Evolutionary conservation across 371 early-diverging fungal genomes (phyloP).

Genomic region (Mucor saturninus): DNA sequence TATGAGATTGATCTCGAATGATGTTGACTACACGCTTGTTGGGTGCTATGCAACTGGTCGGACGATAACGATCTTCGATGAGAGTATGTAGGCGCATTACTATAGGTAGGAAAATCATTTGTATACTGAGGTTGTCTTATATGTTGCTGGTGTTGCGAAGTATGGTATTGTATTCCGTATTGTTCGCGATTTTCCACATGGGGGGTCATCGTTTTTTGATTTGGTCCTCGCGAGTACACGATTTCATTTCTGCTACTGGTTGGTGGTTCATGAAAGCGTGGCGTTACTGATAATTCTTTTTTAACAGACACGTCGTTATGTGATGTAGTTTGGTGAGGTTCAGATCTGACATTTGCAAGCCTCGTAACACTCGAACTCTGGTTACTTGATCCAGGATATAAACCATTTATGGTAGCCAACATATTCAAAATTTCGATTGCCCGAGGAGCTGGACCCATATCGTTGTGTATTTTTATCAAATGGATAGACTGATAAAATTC

Average conservation of each 20-base stretch:
- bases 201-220: too few relatives aligned
- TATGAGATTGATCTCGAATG: slow-evolving; percentile 12
- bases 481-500: slow-evolving; percentile 30
- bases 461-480: slow-evolving; percentile 24
- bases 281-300: too few relatives aligned
- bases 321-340: too few relatives aligned
- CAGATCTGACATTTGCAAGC: too few relatives aligned
- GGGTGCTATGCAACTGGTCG: slow-evolving; percentile 5
- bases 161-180: neutral
- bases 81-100: neutral
- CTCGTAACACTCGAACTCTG: neutral
- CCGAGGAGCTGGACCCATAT: slow-evolving; percentile 34
- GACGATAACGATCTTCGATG: slow-evolving; percentile 17
- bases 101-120: slow-evolving; percentile 1
- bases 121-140: neutral
- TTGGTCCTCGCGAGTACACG: too few relatives aligned
- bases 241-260: too few relatives aligned
- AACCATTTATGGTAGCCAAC: slow-evolving; percentile 35
- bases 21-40: slow-evolving; percentile 5
- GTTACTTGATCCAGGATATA: slow-evolving; percentile 11
- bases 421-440: slow-evolving; percentile 42
- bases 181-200: too few relatives aligned
- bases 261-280: too few relatives aligned
- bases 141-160: neutral
- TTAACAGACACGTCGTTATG: too few relatives aligned